A percentile compares a stretch with the other conserved stretches of the same genome.
phyloP scores from a whole-genome alignment of 2,329 filamentous ascomycete species.

The Akanthomyces muscarius region DNA sequence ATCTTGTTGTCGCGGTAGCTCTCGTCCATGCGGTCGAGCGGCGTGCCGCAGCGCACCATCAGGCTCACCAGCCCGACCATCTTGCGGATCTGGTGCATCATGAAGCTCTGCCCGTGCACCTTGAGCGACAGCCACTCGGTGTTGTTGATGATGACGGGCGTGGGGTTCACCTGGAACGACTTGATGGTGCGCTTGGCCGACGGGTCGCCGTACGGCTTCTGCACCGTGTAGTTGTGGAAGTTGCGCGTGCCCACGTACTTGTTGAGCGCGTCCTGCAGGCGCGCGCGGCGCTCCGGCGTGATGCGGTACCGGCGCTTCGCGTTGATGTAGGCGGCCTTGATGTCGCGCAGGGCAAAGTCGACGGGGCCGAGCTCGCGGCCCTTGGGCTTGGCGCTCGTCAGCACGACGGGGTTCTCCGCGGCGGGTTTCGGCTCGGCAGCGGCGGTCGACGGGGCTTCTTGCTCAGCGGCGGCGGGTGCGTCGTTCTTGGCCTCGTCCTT shows the following conservation, averaged over 20 bases:
- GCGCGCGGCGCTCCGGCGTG: constrained; percentile 63
- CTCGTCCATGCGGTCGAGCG: constrained; percentile 65
- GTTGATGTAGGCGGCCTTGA: constrained; percentile 76
- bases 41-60: constrained; percentile 77
- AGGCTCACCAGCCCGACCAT: constrained; percentile 94
- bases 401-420: constrained; percentile 22
- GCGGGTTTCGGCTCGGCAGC: constrained; percentile 22
- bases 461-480: constrained; percentile 16
- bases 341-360: constrained; percentile 63
- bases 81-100: constrained; percentile 99
- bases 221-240: constrained; percentile 97
- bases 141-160: constrained; percentile 79
- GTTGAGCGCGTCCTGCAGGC: constrained; percentile 70
- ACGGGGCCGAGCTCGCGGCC: constrained; percentile 46
- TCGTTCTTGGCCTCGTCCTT: constrained; percentile 25
- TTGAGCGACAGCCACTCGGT: constrained; percentile 95
- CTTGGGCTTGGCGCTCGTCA: constrained; percentile 35
- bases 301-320: constrained; percentile 86
- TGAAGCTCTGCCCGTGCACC: constrained; percentile 96
- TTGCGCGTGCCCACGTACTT: constrained; percentile 81
- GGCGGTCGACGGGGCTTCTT: constrained; percentile 23
- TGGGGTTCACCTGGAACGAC: constrained; percentile 74
- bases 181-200: constrained; percentile 89
- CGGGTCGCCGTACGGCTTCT: constrained; percentile 75
- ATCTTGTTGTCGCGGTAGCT: constrained; percentile 71